Evolutionary conservation across 1,284 basidiomycete genomes (phyloP).

Genomic region (Papiliotrema terrestris): DNA sequence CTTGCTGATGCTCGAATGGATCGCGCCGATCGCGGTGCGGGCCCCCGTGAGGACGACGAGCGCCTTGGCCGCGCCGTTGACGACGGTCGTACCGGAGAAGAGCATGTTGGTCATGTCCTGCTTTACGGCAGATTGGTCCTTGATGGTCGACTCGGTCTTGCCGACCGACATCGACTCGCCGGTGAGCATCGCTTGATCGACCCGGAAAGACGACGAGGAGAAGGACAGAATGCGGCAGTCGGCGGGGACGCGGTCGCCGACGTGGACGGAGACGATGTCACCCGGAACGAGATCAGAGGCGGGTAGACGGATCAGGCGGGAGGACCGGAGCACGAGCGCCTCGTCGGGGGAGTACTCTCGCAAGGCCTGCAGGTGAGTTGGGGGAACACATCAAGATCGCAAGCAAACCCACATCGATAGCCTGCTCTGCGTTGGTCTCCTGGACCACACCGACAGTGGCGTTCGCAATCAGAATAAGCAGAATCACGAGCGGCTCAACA

Average conservation of each 20-base stretch:
- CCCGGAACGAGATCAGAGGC: constrained; percentile 87
- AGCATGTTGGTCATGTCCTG: constrained; percentile 95
- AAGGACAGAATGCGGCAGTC: constrained; percentile 85
- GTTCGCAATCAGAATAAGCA: constrained; percentile 89
- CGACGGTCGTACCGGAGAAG: constrained; percentile 90
- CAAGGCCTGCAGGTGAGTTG: constrained; percentile 61
- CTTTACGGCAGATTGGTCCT: constrained; percentile 75
- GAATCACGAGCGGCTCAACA: constrained; percentile 87
- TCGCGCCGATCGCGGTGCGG: constrained; percentile 86
- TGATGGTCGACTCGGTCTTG: constrained; percentile 66
- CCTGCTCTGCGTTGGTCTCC: constrained; percentile 89
- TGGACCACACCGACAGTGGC: constrained; percentile 92
- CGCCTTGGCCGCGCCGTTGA: constrained; percentile 80
- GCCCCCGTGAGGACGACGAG: constrained; percentile 81
- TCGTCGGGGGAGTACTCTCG: constrained; percentile 94
- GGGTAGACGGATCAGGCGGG: constrained; percentile 68
- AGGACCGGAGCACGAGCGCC: constrained; percentile 78
- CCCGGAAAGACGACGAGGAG: constrained; percentile 77
- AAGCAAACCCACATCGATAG: constrained; percentile 73
- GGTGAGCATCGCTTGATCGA: constrained; percentile 92
- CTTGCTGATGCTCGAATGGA: constrained; percentile 77
- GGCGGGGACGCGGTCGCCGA: constrained; percentile 91
- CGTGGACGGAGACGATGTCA: constrained; percentile 81
- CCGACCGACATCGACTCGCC: constrained; percentile 85
- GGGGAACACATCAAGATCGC: neutral